Base-by-base conservation (phyloP, 192 early-diverging fungal genomes). In the Coemansia sp. region DNA sequence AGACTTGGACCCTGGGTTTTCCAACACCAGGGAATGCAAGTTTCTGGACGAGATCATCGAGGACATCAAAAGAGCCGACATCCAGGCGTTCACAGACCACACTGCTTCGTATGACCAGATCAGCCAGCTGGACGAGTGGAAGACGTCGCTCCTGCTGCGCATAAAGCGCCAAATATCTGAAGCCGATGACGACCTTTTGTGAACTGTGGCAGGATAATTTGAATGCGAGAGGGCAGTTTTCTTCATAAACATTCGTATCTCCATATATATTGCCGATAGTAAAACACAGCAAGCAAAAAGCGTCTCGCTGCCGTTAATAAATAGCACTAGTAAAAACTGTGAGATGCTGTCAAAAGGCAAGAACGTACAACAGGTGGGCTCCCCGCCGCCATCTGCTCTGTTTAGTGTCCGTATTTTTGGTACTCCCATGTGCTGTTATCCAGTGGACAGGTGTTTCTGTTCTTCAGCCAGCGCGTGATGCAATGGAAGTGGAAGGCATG, bases 401-500 rank as follows among this genome's bases (percentile, higher is more conserved):
- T 13, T 25, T 30, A 54, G 45, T 37, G 64, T 2, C 81, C 87
- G 55, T 88, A 87, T 88, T 97, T 99, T 74, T 97, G 95, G 84
- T 90, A 93, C 71, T 94, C 94, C 97, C 97, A 99, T 80, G 96
- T 92, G 74, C 94, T 84, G 82, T 97, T 99, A 82, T 99, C 97
- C 72, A 99, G 80, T 40, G 97, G 97, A 70, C 97, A 99, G 22
- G 97, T 92, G 71, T 94, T 87, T 42, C 97, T 86, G 65, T 89
- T 94, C 83, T 97, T 98, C 38, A 99, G 82, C 97, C 97, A 99
- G 70, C 95, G 87, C 41, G 89, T 88, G 57, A 99, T 99, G 81
- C 97, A 99, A 68, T 99, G 97, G 65, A 94, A 95, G 48, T 99
- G 97, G 84, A 97, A 99, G 8, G 97, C 97, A 61, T 99, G 97